phyloP scores from a whole-genome alignment of 192 early-diverging fungal species.

The Glomus cerebriforme region DNA sequence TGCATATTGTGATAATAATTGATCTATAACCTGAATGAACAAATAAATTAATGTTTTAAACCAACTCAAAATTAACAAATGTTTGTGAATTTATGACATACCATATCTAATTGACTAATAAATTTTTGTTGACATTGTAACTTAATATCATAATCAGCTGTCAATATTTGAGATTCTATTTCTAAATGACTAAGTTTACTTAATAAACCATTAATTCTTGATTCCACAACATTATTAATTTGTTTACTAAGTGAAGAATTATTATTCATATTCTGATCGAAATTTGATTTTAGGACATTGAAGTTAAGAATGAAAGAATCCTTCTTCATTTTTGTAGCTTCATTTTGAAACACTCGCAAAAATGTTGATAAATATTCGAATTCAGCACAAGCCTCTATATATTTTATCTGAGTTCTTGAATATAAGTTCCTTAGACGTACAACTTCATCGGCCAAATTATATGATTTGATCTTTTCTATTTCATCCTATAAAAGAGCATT shows the following conservation, averaged over 20 bases:
- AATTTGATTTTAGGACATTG: not conserved
- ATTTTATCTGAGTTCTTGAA: slow-evolving; percentile 22
- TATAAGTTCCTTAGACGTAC: not conserved
- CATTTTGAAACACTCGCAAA: slow-evolving; percentile 10
- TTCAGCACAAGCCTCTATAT: not conserved
- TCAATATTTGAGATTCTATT: slow-evolving; percentile 16
- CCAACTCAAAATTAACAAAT: not conserved
- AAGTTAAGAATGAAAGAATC: not conserved
- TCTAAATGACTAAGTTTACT: not conserved
- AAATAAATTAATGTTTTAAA: not conserved
- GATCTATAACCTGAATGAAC: slow-evolving; percentile 12
- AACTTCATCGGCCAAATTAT: not conserved
- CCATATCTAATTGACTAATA: slow-evolving; percentile 1
- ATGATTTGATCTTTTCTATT: not conserved
- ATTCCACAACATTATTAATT: not conserved
- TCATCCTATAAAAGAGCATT: not conserved
- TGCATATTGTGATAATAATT: slow-evolving; percentile 12
- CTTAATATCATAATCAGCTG: not conserved
- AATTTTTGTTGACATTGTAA: not conserved
- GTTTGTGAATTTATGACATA: not conserved
- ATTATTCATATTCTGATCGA: not conserved
- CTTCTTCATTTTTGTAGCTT: not conserved
- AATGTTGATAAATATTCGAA: slow-evolving; percentile 5
- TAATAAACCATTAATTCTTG: slow-evolving; percentile 1
- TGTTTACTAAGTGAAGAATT: not conserved